These are phyloP conservation scores for Solanum neorickii DNA, from an alignment of 257 asterid genomes.

Conservation along the genomic window DNA sequence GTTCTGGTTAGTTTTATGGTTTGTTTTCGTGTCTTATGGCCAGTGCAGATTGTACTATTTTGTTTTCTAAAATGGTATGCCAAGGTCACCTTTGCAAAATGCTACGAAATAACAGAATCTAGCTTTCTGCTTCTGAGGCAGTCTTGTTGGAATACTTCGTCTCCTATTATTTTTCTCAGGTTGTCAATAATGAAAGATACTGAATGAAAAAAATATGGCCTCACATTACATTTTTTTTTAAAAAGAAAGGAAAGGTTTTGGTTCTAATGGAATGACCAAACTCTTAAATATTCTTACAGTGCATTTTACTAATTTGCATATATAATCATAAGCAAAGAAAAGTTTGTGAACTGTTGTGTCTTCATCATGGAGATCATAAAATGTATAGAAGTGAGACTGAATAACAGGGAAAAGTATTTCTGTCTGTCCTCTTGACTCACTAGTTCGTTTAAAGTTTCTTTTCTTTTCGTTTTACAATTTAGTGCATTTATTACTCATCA, in stretches of 20 bases:
- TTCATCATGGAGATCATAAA: background rate
- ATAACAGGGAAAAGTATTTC: background rate
- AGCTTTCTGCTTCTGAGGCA: background rate
- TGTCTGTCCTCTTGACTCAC: background rate
- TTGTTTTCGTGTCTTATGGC: background rate
- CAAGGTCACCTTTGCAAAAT: background rate
- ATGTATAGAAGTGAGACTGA: background rate
- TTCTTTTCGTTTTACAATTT: background rate
- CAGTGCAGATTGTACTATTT: background rate
- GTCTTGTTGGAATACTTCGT: background rate
- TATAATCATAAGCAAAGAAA: background rate
- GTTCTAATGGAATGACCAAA: background rate
- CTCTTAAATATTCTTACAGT: background rate
- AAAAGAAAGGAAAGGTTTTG: background rate
- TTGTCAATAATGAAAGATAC: background rate
- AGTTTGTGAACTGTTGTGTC: background rate
- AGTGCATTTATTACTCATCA: background rate
- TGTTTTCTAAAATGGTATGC: background rate
- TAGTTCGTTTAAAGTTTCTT: background rate
- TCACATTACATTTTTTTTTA: background rate
- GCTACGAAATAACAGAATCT: background rate
- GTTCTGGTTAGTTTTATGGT: conserved; percentile 45
- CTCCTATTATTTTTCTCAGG: background rate
- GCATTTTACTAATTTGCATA: background rate
- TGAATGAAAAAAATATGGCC: background rate